A percentile compares a stretch with the other conserved stretches of the same genome.
Conservation (phyloP, 306 rosid species). For the Arachis stenosperma region DNA sequence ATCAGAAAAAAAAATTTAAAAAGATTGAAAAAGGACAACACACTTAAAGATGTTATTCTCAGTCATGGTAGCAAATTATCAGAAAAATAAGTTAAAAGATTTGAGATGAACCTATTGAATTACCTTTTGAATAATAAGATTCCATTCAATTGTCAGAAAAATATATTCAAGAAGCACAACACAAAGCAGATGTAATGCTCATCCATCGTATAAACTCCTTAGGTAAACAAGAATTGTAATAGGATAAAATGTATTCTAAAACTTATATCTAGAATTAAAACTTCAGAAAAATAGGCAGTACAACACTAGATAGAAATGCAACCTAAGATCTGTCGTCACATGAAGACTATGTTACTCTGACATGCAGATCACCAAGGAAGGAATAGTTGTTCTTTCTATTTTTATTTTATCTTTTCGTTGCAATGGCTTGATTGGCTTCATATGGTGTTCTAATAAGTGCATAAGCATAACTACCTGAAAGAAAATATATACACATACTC, state of each 20-base stretch:
- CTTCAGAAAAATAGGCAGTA: background rate
- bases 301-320: background rate
- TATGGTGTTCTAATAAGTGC: background rate
- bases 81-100: no score
- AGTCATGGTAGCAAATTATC: no score
- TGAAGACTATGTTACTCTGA: background rate
- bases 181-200: background rate
- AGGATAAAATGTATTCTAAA: background rate
- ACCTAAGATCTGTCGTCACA: background rate
- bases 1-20: background rate
- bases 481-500: constrained; percentile 32
- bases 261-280: background rate
- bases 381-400: no score
- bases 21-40: background rate
- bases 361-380: background rate
- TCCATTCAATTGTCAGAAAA: no score
- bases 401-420: no score
- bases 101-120: no score
- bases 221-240: background rate
- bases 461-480: background rate
- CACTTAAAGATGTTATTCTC: no score
- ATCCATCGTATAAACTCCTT: background rate
- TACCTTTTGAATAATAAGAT: no score
- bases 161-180: background rate
- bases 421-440: background rate